Evolutionary conservation across 2,329 filamentous ascomycete genomes (phyloP), one percentile per base, ranked within the genome.

Genomic region (Phialophora expanda): DNA sequence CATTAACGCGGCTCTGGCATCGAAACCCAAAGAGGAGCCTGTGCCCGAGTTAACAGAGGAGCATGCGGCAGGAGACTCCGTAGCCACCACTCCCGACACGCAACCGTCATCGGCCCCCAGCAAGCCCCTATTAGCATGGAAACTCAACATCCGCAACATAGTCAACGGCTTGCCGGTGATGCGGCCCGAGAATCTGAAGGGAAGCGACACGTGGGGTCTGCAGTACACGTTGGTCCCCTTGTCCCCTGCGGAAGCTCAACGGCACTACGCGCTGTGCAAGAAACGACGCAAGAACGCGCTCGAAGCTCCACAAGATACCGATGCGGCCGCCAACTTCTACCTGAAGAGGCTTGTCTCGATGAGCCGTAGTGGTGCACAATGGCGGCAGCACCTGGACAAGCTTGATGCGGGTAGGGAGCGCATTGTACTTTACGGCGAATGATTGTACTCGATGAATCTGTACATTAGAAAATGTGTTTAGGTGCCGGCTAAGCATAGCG

Each of bases 151-250:
- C 57, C 86, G 86, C 70, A 95, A 91, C 80, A 86, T 85, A 69
- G 85, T 96, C 61, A 89, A 95, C 73, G 88, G 85, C 20, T 61
- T 80, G 12, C 84, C 85, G 61, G 86, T 92, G 0, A 74, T 80
- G 0, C 87, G 92, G 2, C 90, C 92, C 0, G 69, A 78, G 1
- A 71, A 81, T 0, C 75, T 89, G 54, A 76, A 59, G 0, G 34
- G 72, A 14, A 22, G 72, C 0, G 83, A 87, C 69, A 73, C 79
- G 7, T 97, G 93, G 93, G 76, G 79, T 0, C 81, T 97, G n/a
- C 87, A 95, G 72, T 97, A 96, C 77, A 84, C 88, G 41, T 79
- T 97, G 56, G 83, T 85, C 54, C 90, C 93, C 69, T 80, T 93
- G 1, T 60, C 77, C 0, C 69, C 76, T 2, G 50, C 69, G 0